These are phyloP conservation scores for Leccinum variicolor DNA, from an alignment of 768 basidiomycete species.

Conservation along the genomic window DNA sequence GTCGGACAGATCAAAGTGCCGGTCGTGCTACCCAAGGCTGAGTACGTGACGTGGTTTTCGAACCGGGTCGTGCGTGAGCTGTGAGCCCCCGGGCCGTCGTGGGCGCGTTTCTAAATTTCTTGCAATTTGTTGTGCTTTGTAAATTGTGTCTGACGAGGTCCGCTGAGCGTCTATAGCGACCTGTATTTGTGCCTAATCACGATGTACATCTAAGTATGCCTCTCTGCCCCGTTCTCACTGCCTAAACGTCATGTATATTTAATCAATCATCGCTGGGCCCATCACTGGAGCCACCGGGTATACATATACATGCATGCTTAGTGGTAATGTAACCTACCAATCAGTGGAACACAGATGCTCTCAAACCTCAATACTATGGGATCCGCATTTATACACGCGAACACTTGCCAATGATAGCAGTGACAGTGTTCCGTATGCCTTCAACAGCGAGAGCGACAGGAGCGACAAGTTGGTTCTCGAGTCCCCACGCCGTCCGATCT, in stretches of 20 bases:
- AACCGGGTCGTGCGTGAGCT: background rate
- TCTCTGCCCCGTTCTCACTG: no score
- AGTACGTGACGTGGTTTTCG: background rate
- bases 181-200: no score
- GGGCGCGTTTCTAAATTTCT: no score
- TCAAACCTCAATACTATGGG: background rate
- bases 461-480: slow-evolving; percentile 53
- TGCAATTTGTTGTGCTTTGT: no score
- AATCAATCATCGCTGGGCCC: no score
- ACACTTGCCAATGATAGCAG: slow-evolving; percentile 62
- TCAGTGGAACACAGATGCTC: background rate
- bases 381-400: background rate
- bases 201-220: no score
- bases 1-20: background rate
- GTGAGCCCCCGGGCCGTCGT: background rate
- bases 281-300: no score
- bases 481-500: background rate
- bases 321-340: no score
- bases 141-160: no score
- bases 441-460: slow-evolving; percentile 57
- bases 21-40: background rate
- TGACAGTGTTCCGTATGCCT: slow-evolving; percentile 69
- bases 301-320: no score
- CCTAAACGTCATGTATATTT: no score
- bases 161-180: no score